Base-by-base conservation (phyloP, 371 early-diverging fungal species). In the Mucor velutinosus region DNA sequence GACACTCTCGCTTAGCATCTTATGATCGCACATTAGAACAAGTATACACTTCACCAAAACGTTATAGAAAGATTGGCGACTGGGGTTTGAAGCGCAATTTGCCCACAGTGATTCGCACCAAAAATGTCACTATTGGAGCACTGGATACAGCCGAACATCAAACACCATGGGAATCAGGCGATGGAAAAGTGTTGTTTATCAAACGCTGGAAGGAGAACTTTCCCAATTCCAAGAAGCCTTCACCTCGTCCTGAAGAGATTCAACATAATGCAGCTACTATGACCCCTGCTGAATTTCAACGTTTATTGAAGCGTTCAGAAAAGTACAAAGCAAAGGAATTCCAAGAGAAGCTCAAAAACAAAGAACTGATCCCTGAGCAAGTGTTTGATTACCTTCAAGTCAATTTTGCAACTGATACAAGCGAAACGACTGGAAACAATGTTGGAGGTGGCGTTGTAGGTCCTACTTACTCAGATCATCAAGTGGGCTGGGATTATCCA, bases 81-180 rank as follows among this genome's bases (percentile, higher is more conserved):
- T 93, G 92, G 92, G 94, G 94, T 14, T 65, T 93, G 72, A 93
- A 93, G 76, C 91, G 93, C 39, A 84, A 85, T 61, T 73, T 93
- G 60, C 93, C 94, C n/a, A 82, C 81, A 12, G 86, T 87, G 21
- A 81, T 91, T 62, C 77, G 85, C 37, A 88, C 93, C 30, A 82
- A 81, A 30, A 65, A 79, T 64, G 80, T 90, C 47, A 84, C 84
- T 39, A 77, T 93, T 33, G 71, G 79, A 27, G 81, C 83, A 30
- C 77, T 92, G 27, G 94, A 93, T 65, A 90, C 92, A 11, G 78
- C 82, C 39, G 92, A 92, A 71, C 91, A 90, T 77, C 89, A 90
- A 64, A 90, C 89, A 2, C 88, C 89, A 19, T 92, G 90, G 82
- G 78, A 86, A 58, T 87, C 88, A 37, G 94, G 89, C 11, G 69